Base-by-base conservation (phyloP, 371 early-diverging fungal genomes). In the Rhizopus delemar region DNA sequence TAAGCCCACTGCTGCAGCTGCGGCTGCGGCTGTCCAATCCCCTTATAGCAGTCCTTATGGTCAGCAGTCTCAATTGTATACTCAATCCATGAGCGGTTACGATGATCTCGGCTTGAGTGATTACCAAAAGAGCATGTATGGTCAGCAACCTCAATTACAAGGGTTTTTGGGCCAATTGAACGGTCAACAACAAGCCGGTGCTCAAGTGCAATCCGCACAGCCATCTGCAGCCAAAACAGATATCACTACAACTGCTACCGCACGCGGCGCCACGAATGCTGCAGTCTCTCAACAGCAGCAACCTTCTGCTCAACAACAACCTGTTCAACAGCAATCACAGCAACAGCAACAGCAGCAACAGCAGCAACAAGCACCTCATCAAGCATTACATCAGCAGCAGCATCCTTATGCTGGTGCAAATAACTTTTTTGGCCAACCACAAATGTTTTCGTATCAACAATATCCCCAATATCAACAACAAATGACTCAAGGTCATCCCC, bases 71-170 rank as follows among this genome's bases (percentile, higher is more conserved):
- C 79, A 79, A 51, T 62, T 80, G 41, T 81, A 79, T 53, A 75
- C 68, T 41, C 77, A 73, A 15, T 55, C 62, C 36, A 46, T 59
- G 2, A 53, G 55, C 38, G 67, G 68, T 1, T 84, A 84, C 50
- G 84, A 84, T 38, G 84, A 84, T 52, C 65, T 82, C 43, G 65
- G 73, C 5, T 65, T 80, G 31, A 73, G 69, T 34, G 80, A 80
- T 54, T 80, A 80, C 35, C 76, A 79, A 53, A 76, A 78, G 41
- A 57, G 70, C 49, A 60, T 66, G 32, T 79, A 80, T 51, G 68
- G 74, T 31, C 22, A 22, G 22, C 59, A 73, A 29, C 77, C 74
- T 36, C 74, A 70, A 45, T 61, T 74, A 35, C 75, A 71, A 38
- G 71, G 67, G 29, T 69, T 74, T 49, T 51, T 75, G 15, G 62